Conservation (phyloP, 306 rosid genomes). For the Canavalia ensiformis region DNA sequence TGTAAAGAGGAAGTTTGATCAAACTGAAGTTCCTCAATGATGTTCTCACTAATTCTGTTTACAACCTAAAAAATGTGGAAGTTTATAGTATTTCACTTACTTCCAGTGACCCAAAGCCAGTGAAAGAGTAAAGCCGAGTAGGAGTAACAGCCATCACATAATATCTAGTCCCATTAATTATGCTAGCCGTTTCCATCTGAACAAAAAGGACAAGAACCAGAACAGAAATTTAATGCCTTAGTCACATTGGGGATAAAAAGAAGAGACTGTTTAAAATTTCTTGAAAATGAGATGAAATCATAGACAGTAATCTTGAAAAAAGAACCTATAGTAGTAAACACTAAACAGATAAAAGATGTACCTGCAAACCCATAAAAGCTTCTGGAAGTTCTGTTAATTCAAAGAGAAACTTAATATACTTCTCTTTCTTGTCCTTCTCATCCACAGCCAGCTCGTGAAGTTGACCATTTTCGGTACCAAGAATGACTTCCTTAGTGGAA, state of each 20-base stretch:
- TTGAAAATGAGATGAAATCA: slow-evolving; percentile 36
- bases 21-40: too few relatives aligned
- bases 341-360: slow-evolving; percentile 41
- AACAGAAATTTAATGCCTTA: slow-evolving; percentile 46
- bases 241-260: neutral
- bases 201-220: slow-evolving; percentile 46
- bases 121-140: slow-evolving; percentile 88
- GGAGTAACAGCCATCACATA: slow-evolving; percentile 98
- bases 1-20: neutral
- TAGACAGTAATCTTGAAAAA: slow-evolving; percentile 20
- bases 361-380: slow-evolving; percentile 93
- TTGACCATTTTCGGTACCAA: slow-evolving; percentile 90
- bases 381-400: slow-evolving; percentile 80
- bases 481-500: slow-evolving; percentile 91
- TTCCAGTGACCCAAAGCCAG: slow-evolving; percentile 85
- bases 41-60: too few relatives aligned
- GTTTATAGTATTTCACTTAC: slow-evolving; percentile 60
- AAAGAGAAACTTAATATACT: slow-evolving; percentile 77
- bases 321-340: slow-evolving; percentile 39
- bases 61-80: neutral
- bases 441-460: slow-evolving; percentile 91
- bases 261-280: slow-evolving; percentile 16
- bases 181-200: slow-evolving; percentile 92
- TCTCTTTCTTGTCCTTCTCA: slow-evolving; percentile 97
- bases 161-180: slow-evolving; percentile 84